Conservation (phyloP, 139 green algal species). For the Microglena sp. region DNA sequence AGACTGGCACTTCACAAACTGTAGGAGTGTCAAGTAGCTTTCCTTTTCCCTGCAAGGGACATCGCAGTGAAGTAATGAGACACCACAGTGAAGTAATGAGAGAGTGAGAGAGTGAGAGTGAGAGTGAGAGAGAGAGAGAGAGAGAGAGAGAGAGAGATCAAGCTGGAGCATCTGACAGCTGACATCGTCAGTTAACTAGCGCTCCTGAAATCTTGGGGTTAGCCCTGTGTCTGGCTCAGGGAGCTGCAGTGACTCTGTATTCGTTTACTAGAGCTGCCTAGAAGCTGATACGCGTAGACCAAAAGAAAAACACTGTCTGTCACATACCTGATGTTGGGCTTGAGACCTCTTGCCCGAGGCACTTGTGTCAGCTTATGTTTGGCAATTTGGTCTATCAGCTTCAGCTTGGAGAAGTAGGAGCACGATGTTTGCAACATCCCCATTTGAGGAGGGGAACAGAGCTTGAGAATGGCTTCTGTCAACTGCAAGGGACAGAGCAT, state of each 20-base stretch:
- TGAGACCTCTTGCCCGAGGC: conserved; percentile 48
- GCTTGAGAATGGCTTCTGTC: conserved; percentile 51
- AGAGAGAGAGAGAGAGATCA: neutral
- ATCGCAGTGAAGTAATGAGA: neutral
- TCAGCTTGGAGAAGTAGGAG: conserved; percentile 47
- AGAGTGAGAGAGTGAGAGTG: neutral
- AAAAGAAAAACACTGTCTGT: too few species aligned
- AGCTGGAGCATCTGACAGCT: neutral
- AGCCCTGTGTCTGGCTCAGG: neutral
- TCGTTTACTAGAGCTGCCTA: too few species aligned
- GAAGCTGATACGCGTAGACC: too few species aligned
- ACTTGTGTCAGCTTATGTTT: conserved; percentile 41
- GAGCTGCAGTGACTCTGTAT: neutral
- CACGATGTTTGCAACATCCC: conserved; percentile 52
- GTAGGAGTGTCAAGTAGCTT: conserved; percentile 46
- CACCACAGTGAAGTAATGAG: neutral
- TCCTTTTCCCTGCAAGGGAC: conserved; percentile 40
- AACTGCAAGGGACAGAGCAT: too few species aligned
- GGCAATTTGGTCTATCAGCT: conserved; percentile 46
- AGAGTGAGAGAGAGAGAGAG: neutral
- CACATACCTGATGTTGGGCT: conserved; percentile 11
- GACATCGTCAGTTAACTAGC: neutral
- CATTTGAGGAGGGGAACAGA: conserved; percentile 43
- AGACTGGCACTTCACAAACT: conserved; percentile 57
- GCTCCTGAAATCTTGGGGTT: neutral